Percentiles rank a stretch among this genome's conserved stretches.
Evolutionary conservation across 2,329 filamentous ascomycete species (phyloP).

Genomic region (Xylariales sp.): DNA sequence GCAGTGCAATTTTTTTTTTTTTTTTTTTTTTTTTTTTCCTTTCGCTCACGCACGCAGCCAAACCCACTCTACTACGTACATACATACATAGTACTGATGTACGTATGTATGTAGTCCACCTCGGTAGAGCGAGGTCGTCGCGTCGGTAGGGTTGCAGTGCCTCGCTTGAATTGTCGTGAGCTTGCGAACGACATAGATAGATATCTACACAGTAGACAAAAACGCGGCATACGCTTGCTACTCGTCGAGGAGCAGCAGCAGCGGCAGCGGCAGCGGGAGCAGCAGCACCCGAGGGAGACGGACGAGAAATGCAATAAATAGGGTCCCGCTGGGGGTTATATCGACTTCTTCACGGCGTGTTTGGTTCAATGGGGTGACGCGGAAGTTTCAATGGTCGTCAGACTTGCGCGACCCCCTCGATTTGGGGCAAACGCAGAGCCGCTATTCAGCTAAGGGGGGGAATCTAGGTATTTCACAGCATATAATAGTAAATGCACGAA

Average conservation of each 20-base stretch:
- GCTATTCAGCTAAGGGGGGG: not conserved
- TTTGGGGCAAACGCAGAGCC: slow-evolving; percentile 6
- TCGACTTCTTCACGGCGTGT: slow-evolving; percentile 3
- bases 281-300: too few relatives aligned
- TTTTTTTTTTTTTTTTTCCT: not conserved
- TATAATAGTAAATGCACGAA: slow-evolving; percentile 22
- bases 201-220: too few relatives aligned
- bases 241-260: not conserved
- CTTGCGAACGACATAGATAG: not conserved
- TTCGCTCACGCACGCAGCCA: not conserved
- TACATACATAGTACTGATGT: too few relatives aligned
- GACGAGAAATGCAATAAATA: slow-evolving; percentile 10
- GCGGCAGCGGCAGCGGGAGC: not conserved
- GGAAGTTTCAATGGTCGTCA: slow-evolving; percentile 8
- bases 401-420: slow-evolving; percentile 4
- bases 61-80: too few relatives aligned
- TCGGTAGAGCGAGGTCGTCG: not conserved
- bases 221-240: too few relatives aligned
- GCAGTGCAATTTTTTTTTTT: slow-evolving; percentile 23
- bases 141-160: slow-evolving; percentile 31
- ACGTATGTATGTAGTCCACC: too few relatives aligned
- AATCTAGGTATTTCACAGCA: slow-evolving; percentile 11
- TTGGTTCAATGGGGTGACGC: slow-evolving; percentile 13
- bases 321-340: slow-evolving; percentile 12
- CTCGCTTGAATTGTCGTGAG: slow-evolving; percentile 21